These are phyloP conservation scores for Calonectria henricotiae DNA, from an alignment of 2,329 filamentous ascomycete species.

Conservation along the genomic window DNA sequence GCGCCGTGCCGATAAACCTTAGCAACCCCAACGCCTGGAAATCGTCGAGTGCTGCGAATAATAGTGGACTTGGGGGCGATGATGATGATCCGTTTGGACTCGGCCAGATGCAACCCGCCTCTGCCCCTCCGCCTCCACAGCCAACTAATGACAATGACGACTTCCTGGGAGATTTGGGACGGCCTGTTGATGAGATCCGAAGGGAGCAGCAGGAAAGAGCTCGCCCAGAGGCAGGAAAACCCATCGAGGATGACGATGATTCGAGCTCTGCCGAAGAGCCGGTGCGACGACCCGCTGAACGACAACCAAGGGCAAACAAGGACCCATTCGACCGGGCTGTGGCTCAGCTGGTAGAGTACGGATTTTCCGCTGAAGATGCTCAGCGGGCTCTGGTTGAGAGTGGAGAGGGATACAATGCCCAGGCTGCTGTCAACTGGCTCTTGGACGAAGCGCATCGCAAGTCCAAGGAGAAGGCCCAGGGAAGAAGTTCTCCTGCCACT, in stretches of 20 bases:
- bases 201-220: conserved; percentile 62
- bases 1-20: conserved; percentile 66
- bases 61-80: conserved; percentile 69
- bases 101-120: conserved; percentile 70
- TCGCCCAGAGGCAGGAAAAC: conserved; percentile 69
- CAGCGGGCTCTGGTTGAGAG: conserved; percentile 85
- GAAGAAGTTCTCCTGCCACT: conserved; percentile 65
- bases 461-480: conserved; percentile 80
- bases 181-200: conserved; percentile 76
- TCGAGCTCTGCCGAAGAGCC: conserved; percentile 66
- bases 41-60: conserved; percentile 48
- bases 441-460: conserved; percentile 92
- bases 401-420: conserved; percentile 84
- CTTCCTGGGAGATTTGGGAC: conserved; percentile 76
- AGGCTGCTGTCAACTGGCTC: conserved; percentile 90
- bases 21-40: conserved; percentile 71
- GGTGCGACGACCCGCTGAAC: conserved; percentile 47
- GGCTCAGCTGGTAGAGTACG: conserved; percentile 94
- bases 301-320: conserved; percentile 51
- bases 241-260: conserved; percentile 67
- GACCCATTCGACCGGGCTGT: conserved; percentile 81
- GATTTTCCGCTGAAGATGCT: conserved; percentile 90
- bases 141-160: conserved; percentile 73
- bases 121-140: conserved; percentile 53
- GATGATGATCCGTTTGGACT: conserved; percentile 94